These are phyloP conservation scores for Lepidium aucheri DNA, from an alignment of 345 rosid species.

Conservation along the genomic window DNA sequence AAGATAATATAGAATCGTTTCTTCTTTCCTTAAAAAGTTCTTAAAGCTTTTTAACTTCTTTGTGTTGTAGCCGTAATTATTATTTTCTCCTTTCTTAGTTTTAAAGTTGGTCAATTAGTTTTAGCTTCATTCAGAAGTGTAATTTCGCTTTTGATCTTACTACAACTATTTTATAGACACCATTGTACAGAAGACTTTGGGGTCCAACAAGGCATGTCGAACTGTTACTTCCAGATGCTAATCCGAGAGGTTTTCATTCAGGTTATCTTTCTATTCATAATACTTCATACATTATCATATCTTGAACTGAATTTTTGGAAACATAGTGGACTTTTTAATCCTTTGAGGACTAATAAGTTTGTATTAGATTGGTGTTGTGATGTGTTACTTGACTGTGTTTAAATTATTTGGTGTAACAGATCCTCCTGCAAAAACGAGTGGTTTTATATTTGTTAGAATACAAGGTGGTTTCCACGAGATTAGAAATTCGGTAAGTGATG, in stretches of 20 bases:
- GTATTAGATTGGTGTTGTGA: neutral
- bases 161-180: constrained; percentile 34
- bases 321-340: neutral
- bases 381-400: neutral
- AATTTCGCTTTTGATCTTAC: neutral
- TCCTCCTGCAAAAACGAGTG: constrained; percentile 49
- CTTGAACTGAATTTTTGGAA: neutral
- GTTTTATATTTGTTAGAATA: constrained; percentile 81
- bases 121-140: neutral
- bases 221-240: constrained; percentile 70
- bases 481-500: constrained; percentile 72
- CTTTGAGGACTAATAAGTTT: neutral
- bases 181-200: constrained; percentile 79
- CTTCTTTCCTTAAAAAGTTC: constrained; percentile 5
- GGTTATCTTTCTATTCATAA: constrained; percentile 33
- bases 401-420: constrained; percentile 33
- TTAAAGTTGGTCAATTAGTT: neutral
- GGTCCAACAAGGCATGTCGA: constrained; percentile 72
- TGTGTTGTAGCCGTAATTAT: neutral
- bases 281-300: constrained; percentile 1
- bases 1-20: neutral
- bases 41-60: neutral
- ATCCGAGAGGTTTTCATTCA: constrained; percentile 69
- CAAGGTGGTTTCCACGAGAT: constrained; percentile 99
- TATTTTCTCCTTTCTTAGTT: neutral